These are phyloP conservation scores for Kwoniella bestiolae DNA, from an alignment of 768 basidiomycete genomes.

Conservation along the genomic window DNA sequence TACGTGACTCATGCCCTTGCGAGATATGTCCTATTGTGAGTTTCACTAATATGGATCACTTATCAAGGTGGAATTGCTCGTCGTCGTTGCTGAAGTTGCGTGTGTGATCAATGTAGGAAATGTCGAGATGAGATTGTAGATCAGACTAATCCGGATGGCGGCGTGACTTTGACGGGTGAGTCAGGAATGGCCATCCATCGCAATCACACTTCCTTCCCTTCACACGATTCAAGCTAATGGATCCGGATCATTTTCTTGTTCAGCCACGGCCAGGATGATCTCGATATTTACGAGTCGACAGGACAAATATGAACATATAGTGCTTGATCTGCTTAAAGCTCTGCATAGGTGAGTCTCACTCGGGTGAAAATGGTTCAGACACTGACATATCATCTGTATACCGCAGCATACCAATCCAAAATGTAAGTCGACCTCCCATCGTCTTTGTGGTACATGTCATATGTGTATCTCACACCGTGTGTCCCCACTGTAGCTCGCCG, in stretches of 20 bases:
- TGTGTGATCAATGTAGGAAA: neutral
- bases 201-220: too few species aligned
- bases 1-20: conserved; percentile 23
- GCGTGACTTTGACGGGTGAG: neutral
- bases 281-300: neutral
- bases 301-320: conserved; percentile 2
- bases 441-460: neutral
- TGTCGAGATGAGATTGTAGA: conserved; percentile 13
- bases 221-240: neutral
- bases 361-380: neutral
- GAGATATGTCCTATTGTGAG: conserved; percentile 18
- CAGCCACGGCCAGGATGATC: conserved; percentile 6
- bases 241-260: neutral
- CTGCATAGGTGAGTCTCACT: conserved; percentile 9
- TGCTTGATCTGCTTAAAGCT: conserved; percentile 12
- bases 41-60: too few species aligned
- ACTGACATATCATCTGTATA: neutral
- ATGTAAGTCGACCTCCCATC: neutral
- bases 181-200: neutral
- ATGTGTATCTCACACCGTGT: neutral
- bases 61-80: too few species aligned
- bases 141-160: neutral
- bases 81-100: too few species aligned
- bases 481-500: conserved; percentile 9
- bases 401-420: conserved; percentile 20